phyloP scores from a whole-genome alignment of 305 asterid genomes.

The Ajuga reptans region DNA sequence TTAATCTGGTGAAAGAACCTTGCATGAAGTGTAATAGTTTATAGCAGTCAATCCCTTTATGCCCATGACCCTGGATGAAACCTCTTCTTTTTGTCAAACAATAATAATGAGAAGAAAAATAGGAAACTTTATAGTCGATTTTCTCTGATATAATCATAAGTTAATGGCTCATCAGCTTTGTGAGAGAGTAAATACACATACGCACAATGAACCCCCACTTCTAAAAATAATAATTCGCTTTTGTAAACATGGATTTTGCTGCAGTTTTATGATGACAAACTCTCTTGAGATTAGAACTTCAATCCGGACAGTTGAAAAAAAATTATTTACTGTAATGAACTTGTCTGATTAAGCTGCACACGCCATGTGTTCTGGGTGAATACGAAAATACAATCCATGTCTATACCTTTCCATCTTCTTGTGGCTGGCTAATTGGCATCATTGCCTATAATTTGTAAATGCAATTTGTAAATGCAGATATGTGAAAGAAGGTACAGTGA shows the following conservation, averaged over 20 bases:
- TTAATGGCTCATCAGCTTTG: background rate
- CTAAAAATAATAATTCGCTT: background rate
- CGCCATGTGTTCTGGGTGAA: background rate
- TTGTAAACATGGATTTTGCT: background rate
- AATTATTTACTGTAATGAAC: background rate
- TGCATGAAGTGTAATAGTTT: background rate
- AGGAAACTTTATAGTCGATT: background rate
- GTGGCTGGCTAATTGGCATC: background rate
- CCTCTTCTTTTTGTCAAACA: background rate
- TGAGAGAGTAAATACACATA: constrained; percentile 1
- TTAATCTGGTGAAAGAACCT: background rate
- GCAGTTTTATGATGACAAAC: background rate
- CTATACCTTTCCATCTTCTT: background rate
- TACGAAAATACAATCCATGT: background rate
- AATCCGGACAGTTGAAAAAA: background rate
- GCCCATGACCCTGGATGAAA: background rate
- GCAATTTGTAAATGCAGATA: no score
- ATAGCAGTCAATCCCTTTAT: background rate
- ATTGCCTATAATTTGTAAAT: background rate
- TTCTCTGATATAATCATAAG: background rate
- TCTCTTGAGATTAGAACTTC: background rate
- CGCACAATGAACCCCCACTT: background rate
- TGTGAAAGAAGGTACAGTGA: background rate
- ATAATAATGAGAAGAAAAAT: background rate
- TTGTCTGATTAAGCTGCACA: background rate